These are phyloP conservation scores for Phoma herbarum DNA, from an alignment of 2,329 filamentous ascomycete genomes.

Conservation along the genomic window DNA sequence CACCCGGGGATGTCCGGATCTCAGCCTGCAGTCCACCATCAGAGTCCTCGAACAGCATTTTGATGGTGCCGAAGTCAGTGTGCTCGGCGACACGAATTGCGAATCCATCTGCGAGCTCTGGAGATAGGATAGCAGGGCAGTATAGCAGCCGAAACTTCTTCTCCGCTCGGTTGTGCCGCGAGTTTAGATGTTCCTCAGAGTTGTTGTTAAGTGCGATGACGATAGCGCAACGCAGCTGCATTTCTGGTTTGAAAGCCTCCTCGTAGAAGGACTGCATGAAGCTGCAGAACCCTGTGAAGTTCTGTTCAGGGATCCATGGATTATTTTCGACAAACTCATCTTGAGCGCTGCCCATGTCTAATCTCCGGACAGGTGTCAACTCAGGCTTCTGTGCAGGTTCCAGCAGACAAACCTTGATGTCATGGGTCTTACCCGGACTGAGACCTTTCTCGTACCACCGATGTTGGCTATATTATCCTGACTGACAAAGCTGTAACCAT, in stretches of 20 bases:
- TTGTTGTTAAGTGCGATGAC: slow-evolving; percentile 19
- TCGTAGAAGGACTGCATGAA: slow-evolving; percentile 28
- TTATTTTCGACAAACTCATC: slow-evolving; percentile 7
- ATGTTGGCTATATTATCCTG: slow-evolving; percentile 14
- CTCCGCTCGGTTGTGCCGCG: slow-evolving; percentile 14
- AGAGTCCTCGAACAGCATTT: slow-evolving; percentile 46
- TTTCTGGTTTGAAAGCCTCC: slow-evolving; percentile 10
- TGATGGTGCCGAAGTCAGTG: slow-evolving; percentile 39
- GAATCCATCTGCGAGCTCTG: slow-evolving; percentile 9
- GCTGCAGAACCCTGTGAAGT: slow-evolving; percentile 23
- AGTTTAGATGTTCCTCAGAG: slow-evolving; percentile 3
- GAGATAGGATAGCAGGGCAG: slow-evolving; percentile 25
- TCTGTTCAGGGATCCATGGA: slow-evolving; percentile 5
- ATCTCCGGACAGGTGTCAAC: slow-evolving; percentile 1
- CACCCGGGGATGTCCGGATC: slow-evolving; percentile 29
- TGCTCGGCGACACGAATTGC: slow-evolving; percentile 25
- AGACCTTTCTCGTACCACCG: slow-evolving; percentile 13
- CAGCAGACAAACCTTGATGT: slow-evolving; percentile 7
- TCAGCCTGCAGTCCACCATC: slow-evolving; percentile 47
- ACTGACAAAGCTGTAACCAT: slow-evolving; percentile 15
- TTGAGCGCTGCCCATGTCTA: slow-evolving; percentile 8
- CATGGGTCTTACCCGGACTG: slow-evolving; percentile 1
- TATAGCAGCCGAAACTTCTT: slow-evolving; percentile 29
- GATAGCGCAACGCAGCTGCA: slow-evolving; percentile 21
- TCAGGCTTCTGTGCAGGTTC: not conserved